phyloP scores from a whole-genome alignment of 495 filamentous ascomycete species.

The Xylaria venustula region DNA sequence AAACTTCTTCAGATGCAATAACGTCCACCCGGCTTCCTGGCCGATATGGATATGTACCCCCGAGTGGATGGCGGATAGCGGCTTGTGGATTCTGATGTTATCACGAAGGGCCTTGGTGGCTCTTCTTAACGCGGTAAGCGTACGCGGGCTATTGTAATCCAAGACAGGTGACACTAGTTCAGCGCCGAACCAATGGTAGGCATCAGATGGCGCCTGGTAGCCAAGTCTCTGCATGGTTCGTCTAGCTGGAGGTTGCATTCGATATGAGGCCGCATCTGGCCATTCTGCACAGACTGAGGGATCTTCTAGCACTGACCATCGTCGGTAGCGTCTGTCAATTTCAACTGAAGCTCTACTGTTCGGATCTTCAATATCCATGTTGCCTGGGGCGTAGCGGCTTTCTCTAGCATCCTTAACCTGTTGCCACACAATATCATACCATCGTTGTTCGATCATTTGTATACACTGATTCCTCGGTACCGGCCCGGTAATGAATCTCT shows the following conservation, averaged over 20 bases:
- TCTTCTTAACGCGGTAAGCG: not conserved
- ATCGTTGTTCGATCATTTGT: no score
- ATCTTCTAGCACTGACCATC: no score
- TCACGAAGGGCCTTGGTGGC: slow-evolving; percentile 15
- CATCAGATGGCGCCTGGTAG: not conserved
- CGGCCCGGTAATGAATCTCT: no score
- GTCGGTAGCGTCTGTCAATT: no score
- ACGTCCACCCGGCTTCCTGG: slow-evolving; percentile 16
- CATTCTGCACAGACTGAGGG: no score
- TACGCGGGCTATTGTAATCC: slow-evolving; percentile 11
- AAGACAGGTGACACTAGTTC: slow-evolving; percentile 19
- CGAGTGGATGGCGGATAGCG: not conserved
- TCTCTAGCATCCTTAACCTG: no score
- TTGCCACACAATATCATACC: no score
- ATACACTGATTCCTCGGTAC: no score
- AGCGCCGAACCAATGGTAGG: slow-evolving; percentile 18
- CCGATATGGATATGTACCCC: slow-evolving; percentile 24
- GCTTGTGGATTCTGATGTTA: slow-evolving; percentile 22
- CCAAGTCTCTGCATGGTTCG: not conserved
- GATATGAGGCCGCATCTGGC: no score
- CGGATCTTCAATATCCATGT: no score
- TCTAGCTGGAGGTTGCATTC: not conserved
- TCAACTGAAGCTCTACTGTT: no score
- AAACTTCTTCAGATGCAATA: slow-evolving; percentile 24
- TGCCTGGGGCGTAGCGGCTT: no score